These are phyloP conservation scores for Trichoderma asperellum DNA, from an alignment of 2,329 filamentous ascomycete species.

Conservation along the genomic window DNA sequence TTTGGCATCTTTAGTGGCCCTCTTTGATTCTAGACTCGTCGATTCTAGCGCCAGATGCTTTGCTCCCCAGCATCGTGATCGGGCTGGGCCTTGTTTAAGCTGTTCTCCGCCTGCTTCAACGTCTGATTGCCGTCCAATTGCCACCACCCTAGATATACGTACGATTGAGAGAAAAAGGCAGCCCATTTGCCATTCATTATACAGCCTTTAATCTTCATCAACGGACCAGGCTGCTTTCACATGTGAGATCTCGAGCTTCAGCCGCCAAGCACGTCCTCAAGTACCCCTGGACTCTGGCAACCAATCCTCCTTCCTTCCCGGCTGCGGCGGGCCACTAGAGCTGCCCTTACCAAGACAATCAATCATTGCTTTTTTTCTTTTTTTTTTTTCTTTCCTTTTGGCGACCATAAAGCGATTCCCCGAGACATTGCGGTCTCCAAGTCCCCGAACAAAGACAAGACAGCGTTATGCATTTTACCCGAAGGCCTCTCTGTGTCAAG, in stretches of 20 bases:
- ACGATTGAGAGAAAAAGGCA: not conserved
- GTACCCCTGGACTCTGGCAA: not conserved
- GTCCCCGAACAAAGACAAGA: conserved; percentile 1
- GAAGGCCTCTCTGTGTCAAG: not conserved
- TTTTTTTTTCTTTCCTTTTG: not conserved
- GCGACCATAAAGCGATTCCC: not conserved
- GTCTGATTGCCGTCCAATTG: not conserved
- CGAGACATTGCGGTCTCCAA: conserved; percentile 18
- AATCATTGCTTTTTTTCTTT: not conserved
- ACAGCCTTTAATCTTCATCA: not conserved
- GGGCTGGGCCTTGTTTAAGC: not conserved
- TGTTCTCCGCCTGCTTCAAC: not conserved
- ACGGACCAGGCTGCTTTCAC: not conserved
- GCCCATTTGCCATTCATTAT: not conserved
- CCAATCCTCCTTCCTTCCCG: not conserved
- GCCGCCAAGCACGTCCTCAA: not conserved
- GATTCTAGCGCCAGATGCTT: not conserved
- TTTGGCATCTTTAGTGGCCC: not conserved
- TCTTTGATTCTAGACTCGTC: not conserved
- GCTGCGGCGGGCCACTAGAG: not conserved
- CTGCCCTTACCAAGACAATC: not conserved
- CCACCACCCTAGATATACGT: not conserved
- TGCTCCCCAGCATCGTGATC: not conserved
- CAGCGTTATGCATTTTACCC: not conserved
- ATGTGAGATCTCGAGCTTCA: not conserved